Evolutionary conservation across 768 basidiomycete genomes (phyloP), one percentile per base, ranked within the genome.

Genomic region (Lenzites betulinus): DNA sequence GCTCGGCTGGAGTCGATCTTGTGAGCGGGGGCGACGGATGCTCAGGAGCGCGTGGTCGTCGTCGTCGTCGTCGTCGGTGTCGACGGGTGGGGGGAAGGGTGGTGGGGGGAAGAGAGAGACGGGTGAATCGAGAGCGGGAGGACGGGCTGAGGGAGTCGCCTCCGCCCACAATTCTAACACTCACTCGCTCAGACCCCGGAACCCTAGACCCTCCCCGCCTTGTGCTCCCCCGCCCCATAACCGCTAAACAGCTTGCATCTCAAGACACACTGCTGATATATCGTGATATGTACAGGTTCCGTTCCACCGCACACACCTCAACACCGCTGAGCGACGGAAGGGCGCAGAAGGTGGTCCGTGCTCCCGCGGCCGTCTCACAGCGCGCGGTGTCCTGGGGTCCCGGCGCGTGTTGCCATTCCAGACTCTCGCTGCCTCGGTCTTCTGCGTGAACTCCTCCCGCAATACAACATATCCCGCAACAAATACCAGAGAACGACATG

Each of bases 401-500:
- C 62, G 43, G 58, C 60, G 64, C 65, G 65, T 66, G 65, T 66
- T 61, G 56, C 60, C 58, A 59, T 62, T 65, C 64, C 25, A 60
- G 64, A 63, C 62, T 64, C 54, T 51, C 33, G 26, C 30, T 46
- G 22, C 15, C 43, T 9, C 20, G 23, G 51, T 25, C 58, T 47
- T 47, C 46, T 49, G n/a, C 58, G 38, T 59, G 58, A 51, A 44
- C 9, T 33, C 49, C 48, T 43, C 43, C 54, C 30, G n/a, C n/a
- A n/a, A n/a, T n/a, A n/a, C n/a, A n/a, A n/a, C n/a, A n/a, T n/a
- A n/a, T n/a, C n/a, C n/a, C n/a, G n/a, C n/a, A n/a, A n/a, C n/a
- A n/a, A n/a, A n/a, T n/a, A n/a, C n/a, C n/a, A n/a, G n/a, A n/a
- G n/a, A n/a, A n/a, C n/a, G n/a, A n/a, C n/a, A n/a, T n/a, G n/a